phyloP scores from a whole-genome alignment of 1,284 basidiomycete species.

The Mycena citricolor region DNA sequence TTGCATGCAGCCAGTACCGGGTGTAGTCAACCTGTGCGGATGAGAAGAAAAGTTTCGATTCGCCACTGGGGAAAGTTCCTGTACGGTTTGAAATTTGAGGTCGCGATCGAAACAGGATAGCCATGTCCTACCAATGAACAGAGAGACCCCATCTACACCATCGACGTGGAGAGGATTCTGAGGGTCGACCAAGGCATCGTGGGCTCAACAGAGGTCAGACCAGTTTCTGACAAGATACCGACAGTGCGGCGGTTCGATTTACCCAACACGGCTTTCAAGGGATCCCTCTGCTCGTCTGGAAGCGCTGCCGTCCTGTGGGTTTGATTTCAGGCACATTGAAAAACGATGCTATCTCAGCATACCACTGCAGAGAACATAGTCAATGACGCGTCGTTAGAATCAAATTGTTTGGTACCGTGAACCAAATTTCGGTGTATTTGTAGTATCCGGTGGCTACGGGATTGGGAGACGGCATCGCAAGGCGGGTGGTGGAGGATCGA shows the following conservation, averaged over 20 bases:
- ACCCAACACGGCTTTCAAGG: slow-evolving; percentile 68
- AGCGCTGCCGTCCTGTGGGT: slow-evolving; percentile 33
- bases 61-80: slow-evolving; percentile 64
- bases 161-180: slow-evolving; percentile 71
- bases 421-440: slow-evolving; percentile 77
- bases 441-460: slow-evolving; percentile 67
- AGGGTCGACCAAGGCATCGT: slow-evolving; percentile 62
- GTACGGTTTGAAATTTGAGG: background rate
- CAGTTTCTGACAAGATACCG: background rate
- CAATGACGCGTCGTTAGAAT: background rate
- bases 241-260: slow-evolving; percentile 5
- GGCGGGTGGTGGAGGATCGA: too few species aligned
- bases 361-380: slow-evolving; percentile 6
- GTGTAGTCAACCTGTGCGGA: slow-evolving; percentile 83
- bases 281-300: slow-evolving; percentile 49
- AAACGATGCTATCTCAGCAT: background rate
- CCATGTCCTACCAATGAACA: slow-evolving; percentile 62
- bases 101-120: background rate
- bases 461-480: too few species aligned
- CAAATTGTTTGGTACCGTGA: slow-evolving; percentile 28
- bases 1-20: slow-evolving; percentile 79
- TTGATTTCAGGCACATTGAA: background rate
- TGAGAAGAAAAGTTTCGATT: slow-evolving; percentile 73
- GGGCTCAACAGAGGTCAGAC: slow-evolving; percentile 36
- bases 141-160: slow-evolving; percentile 60